A percentile compares a stretch with the other conserved stretches of the same genome.
Evolutionary conservation across 768 basidiomycete species (phyloP).

Genomic region (Asterophora lycoperdoides): DNA sequence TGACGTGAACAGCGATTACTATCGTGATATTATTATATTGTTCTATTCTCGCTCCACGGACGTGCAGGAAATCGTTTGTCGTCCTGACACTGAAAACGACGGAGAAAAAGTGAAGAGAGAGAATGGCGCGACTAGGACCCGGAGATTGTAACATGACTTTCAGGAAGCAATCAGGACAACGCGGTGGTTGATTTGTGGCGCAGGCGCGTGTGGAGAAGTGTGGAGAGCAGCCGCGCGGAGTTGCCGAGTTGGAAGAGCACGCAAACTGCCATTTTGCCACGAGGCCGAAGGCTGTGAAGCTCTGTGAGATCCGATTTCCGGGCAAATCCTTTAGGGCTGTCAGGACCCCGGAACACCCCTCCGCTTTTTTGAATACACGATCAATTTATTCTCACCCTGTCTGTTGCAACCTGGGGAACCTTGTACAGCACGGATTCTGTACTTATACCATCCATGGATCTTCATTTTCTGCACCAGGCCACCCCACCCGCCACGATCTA

Average conservation of each 20-base stretch:
- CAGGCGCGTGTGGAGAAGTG: conserved; percentile 3
- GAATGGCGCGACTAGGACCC: too few relatives aligned
- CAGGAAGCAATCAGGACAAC: not conserved
- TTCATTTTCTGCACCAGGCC: conserved; percentile 14
- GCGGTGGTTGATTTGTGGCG: conserved; percentile 6
- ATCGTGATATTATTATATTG: too few relatives aligned
- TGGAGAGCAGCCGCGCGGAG: not conserved
- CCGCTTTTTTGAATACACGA: conserved; percentile 6
- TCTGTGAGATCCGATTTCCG: not conserved
- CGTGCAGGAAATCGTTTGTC: not conserved
- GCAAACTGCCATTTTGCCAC: too few relatives aligned
- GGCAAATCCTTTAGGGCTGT: conserved; percentile 4
- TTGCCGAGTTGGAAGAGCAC: conserved; percentile 2
- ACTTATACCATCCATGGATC: conserved; percentile 33
- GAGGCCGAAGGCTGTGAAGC: too few relatives aligned
- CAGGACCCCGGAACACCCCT: conserved; percentile 16
- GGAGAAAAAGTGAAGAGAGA: conserved; percentile 3
- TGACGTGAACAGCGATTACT: not conserved
- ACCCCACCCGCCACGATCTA: conserved; percentile 14
- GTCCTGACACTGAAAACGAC: conserved; percentile 5
- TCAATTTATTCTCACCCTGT: conserved; percentile 13
- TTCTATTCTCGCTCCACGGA: too few relatives aligned
- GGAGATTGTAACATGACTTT: too few relatives aligned
- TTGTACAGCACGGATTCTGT: conserved; percentile 16
- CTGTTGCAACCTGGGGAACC: conserved; percentile 18